These are phyloP conservation scores for Pseudogymnoascus sp. DNA, from an alignment of 2,329 filamentous ascomycete genomes.

Conservation along the genomic window DNA sequence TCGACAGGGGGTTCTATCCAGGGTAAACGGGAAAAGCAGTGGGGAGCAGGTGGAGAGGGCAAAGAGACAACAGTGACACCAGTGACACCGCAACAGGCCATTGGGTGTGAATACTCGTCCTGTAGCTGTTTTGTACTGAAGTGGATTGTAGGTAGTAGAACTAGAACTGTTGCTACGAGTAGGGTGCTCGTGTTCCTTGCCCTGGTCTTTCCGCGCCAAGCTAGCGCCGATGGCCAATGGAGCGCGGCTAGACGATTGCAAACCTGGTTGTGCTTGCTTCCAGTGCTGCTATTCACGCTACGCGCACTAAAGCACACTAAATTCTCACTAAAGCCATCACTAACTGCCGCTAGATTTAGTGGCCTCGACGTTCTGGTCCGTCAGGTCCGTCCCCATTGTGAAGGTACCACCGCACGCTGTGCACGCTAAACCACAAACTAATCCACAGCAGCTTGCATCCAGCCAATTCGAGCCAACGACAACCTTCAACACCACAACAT, in stretches of 20 bases:
- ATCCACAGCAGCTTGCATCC: conserved; percentile 1
- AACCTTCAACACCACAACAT: background rate
- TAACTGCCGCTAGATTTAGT: background rate
- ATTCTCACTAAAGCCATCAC: background rate
- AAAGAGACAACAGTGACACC: background rate
- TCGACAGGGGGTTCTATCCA: background rate
- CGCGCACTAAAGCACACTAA: background rate
- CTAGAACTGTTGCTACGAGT: background rate
- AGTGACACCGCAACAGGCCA: background rate
- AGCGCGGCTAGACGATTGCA: background rate
- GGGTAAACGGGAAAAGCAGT: background rate
- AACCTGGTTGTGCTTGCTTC: background rate
- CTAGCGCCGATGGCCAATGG: background rate
- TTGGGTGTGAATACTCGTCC: background rate
- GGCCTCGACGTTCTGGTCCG: background rate
- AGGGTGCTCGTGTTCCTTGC: background rate
- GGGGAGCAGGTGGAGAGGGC: background rate
- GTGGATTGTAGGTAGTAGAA: background rate
- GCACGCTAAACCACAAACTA: background rate
- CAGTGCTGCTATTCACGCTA: background rate
- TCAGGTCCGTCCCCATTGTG: background rate
- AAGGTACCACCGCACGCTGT: background rate
- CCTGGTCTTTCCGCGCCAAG: background rate
- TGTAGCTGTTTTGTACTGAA: background rate
- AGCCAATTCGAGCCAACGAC: background rate